These are phyloP conservation scores for Endocalyx cinctus DNA, from an alignment of 2,329 filamentous ascomycete genomes.

Conservation along the genomic window DNA sequence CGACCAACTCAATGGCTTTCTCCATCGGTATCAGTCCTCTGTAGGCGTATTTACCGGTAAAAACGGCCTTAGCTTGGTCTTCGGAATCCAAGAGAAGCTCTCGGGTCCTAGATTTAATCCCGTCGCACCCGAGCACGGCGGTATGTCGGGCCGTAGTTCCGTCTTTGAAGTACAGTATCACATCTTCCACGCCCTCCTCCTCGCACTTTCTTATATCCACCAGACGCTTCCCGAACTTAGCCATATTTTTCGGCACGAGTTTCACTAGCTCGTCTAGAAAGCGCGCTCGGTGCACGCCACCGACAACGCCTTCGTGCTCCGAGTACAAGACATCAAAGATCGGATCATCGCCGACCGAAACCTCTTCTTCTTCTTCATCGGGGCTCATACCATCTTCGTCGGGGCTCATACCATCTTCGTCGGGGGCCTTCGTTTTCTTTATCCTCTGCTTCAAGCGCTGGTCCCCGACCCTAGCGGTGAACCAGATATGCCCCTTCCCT, in stretches of 20 bases:
- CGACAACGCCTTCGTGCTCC: constrained; percentile 10
- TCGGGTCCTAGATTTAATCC: constrained; percentile 56
- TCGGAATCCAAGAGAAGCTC: constrained; percentile 45
- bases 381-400: too few relatives aligned
- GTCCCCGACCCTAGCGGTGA: constrained; percentile 18
- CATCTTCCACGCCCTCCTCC: constrained; percentile 15
- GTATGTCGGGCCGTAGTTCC: constrained; percentile 34
- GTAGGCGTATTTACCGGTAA: constrained; percentile 39
- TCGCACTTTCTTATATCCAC: constrained; percentile 23
- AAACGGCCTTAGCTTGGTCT: constrained; percentile 29
- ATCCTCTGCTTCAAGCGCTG: constrained; percentile 4
- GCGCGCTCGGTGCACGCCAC: constrained; percentile 31
- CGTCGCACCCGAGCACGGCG: constrained; percentile 56
- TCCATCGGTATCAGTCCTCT: constrained; percentile 46
- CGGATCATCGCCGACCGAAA: too few relatives aligned
- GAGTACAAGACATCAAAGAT: constrained; percentile 17
- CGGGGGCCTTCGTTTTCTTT: background rate
- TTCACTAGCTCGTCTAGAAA: constrained; percentile 36
- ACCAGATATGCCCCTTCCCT: constrained; percentile 18
- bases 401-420: constrained; percentile 12
- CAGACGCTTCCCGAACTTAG: constrained; percentile 31
- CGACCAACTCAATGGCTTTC: constrained; percentile 45
- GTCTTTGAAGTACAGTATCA: constrained; percentile 30
- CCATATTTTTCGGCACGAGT: constrained; percentile 28
- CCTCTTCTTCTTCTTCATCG: too few relatives aligned